Evolutionary conservation across 1,139 yeast species (phyloP).

Genomic region (Pichia sp.): DNA sequence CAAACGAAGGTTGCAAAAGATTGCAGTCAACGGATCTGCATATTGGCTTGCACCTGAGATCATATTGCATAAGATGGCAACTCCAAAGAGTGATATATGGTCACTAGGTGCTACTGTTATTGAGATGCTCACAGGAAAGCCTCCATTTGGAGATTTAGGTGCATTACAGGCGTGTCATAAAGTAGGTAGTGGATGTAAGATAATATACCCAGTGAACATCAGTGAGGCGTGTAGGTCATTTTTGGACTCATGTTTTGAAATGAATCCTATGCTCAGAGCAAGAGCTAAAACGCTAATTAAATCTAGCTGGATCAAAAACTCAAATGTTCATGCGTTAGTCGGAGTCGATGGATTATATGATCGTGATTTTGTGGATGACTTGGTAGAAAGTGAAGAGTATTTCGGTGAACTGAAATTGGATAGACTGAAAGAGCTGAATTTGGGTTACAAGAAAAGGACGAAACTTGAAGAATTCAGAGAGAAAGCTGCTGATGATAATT

Average conservation of each 20-base stretch:
- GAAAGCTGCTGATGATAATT: neutral
- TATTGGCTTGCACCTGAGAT: conserved; percentile 91
- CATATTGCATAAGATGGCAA: conserved; percentile 33
- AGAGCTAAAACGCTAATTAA: conserved; percentile 49
- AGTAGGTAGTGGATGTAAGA: conserved; percentile 77
- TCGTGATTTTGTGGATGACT: conserved; percentile 6
- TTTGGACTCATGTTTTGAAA: conserved; percentile 76
- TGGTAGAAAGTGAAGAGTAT: neutral
- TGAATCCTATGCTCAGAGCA: conserved; percentile 56
- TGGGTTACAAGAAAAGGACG: neutral
- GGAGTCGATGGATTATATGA: conserved; percentile 10
- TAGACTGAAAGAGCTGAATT: too few species aligned
- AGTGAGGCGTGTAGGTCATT: conserved; percentile 50
- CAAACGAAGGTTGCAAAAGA: conserved; percentile 14
- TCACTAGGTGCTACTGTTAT: conserved; percentile 93
- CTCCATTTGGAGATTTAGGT: conserved; percentile 77
- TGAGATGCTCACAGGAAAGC: conserved; percentile 78
- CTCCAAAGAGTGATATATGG: conserved; percentile 82
- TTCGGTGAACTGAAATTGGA: too few species aligned
- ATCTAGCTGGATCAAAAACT: conserved; percentile 52
- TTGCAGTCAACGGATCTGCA: conserved; percentile 57
- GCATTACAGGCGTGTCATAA: conserved; percentile 92
- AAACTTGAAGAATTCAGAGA: neutral
- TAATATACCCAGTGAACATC: conserved; percentile 59
- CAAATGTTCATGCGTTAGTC: conserved; percentile 7